A percentile compares a stretch with the other conserved stretches of the same genome.
Conservation (phyloP, 2,329 filamentous ascomycete genomes). For the Furcasterigmium furcatum region DNA sequence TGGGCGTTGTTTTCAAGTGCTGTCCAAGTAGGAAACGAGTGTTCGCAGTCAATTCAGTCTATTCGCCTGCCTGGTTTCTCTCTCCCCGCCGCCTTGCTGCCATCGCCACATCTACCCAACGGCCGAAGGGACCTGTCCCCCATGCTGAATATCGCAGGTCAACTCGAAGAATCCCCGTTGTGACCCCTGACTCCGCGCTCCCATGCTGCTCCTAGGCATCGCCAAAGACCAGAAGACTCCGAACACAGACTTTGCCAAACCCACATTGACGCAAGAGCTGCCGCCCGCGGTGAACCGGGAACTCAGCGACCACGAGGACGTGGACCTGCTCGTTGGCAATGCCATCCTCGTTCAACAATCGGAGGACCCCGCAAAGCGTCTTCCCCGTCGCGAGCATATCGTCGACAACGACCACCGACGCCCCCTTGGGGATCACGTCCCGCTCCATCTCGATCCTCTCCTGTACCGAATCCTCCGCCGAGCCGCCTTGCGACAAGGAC, state of each 20-base stretch:
- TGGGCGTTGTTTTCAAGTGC: too few relatives aligned
- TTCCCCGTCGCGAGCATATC: conserved; percentile 55
- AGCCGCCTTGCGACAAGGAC: too few relatives aligned
- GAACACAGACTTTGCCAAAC: conserved; percentile 46
- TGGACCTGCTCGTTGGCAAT: conserved; percentile 35
- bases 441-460: conserved; percentile 46
- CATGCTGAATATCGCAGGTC: too few relatives aligned
- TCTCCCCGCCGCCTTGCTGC: too few relatives aligned
- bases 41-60: too few relatives aligned
- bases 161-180: too few relatives aligned
- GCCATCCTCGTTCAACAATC: conserved; percentile 40
- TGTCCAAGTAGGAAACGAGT: too few relatives aligned
- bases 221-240: conserved; percentile 46
- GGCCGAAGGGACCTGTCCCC: too few relatives aligned
- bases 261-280: conserved; percentile 38
- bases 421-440: conserved; percentile 32
- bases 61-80: too few relatives aligned
- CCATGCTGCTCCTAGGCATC: too few relatives aligned
- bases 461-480: conserved; percentile 15
- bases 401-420: conserved; percentile 53
- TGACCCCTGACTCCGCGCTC: too few relatives aligned
- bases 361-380: conserved; percentile 50
- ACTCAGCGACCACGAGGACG: conserved; percentile 55
- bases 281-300: conserved; percentile 51
- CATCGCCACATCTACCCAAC: too few relatives aligned